Base-by-base conservation (phyloP, 345 rosid species). In the Syzygium aqueum region DNA sequence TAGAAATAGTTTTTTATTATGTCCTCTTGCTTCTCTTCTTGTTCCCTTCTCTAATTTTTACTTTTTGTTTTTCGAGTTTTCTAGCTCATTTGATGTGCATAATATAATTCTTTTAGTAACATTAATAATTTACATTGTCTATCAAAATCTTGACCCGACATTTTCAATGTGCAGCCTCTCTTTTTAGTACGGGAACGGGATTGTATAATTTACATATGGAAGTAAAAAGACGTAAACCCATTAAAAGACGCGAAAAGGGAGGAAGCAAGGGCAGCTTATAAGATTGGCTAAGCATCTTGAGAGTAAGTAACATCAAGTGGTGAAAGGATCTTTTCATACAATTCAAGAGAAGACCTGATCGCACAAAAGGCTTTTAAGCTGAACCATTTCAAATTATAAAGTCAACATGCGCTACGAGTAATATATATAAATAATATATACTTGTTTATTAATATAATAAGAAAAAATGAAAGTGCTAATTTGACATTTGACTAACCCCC, bases 321-420 rank as follows among this genome's bases (percentile, higher is more conserved):
- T 15, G 15, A 30, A 65, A 30, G 3, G 11, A 30, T 28, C 15
- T 0, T 11, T 8, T 7, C 12, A 1, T 67, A 17, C 43, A 1
- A 67, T 30, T 67, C 43, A 30, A 67, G 37, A 0, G 9, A 63
- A 63, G 30, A 8, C 0, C 0, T 0, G 0, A 1, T 1, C 2
- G 5, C 40, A 15, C 11, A 3, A 63, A 63, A 28, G 28, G 17
- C 21, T 1, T 63, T 63, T 40, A 17, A 8, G 12, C 11, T 67
- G 8, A 30, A 30, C 8, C 78, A 17, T 16, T 30, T 0, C 37
- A 16, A 33, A 67, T 30, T 30, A 67, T 43, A 30, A 30, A 22
- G 3, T 67, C 11, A 16, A 16, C 1, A 17, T 6, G 43, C 4
- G 43, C 23, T 1, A 8, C 3, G 11, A 67, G 23, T 16, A 67